phyloP scores from a whole-genome alignment of 2,329 filamentous ascomycete species.

The Nemania bipapillata region DNA sequence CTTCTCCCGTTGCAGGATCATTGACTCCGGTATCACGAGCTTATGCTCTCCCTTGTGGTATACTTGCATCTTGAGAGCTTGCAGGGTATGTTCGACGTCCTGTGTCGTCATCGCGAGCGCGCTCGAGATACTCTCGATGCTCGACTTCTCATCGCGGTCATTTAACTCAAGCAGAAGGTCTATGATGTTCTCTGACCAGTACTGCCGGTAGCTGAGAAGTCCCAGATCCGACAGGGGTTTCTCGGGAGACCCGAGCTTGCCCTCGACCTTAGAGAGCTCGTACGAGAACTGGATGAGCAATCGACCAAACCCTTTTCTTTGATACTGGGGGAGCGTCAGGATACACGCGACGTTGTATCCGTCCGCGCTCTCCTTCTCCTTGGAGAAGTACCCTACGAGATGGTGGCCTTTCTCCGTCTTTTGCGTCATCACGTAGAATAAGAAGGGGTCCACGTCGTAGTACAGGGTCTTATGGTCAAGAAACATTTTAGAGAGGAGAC shows the following conservation, averaged over 20 bases:
- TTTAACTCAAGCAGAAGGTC: slow-evolving; percentile 82
- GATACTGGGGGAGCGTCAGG: slow-evolving; percentile 93
- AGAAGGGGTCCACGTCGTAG: slow-evolving; percentile 98
- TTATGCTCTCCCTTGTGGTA: slow-evolving; percentile 98
- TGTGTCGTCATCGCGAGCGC: slow-evolving; percentile 94
- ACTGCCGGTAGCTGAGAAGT: slow-evolving; percentile 91
- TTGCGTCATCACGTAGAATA: slow-evolving; percentile 98
- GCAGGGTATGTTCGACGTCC: slow-evolving; percentile 93
- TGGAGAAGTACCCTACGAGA: slow-evolving; percentile 98
- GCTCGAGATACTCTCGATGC: slow-evolving; percentile 84
- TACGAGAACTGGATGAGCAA: slow-evolving; percentile 97
- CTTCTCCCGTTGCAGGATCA: slow-evolving; percentile 82
- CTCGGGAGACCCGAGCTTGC: slow-evolving; percentile 93
- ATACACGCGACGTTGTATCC: slow-evolving; percentile 99
- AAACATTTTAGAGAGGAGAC: slow-evolving; percentile 93
- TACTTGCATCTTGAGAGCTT: slow-evolving; percentile 92
- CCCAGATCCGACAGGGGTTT: slow-evolving; percentile 96
- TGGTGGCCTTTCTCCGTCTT: slow-evolving; percentile 90
- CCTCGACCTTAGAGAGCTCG: slow-evolving; percentile 93
- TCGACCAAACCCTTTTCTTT: slow-evolving; percentile 91
- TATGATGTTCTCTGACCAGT: slow-evolving; percentile 95
- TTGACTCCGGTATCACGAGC: slow-evolving; percentile 86
- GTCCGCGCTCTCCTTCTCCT: slow-evolving; percentile 96
- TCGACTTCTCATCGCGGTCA: slow-evolving; percentile 75
- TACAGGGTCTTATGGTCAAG: slow-evolving; percentile 96